Percentiles rank a stretch among this genome's conserved stretches.
These are phyloP conservation scores for Aspergillus sclerotioniger DNA, from an alignment of 495 filamentous ascomycete species.

Conservation along the genomic window DNA sequence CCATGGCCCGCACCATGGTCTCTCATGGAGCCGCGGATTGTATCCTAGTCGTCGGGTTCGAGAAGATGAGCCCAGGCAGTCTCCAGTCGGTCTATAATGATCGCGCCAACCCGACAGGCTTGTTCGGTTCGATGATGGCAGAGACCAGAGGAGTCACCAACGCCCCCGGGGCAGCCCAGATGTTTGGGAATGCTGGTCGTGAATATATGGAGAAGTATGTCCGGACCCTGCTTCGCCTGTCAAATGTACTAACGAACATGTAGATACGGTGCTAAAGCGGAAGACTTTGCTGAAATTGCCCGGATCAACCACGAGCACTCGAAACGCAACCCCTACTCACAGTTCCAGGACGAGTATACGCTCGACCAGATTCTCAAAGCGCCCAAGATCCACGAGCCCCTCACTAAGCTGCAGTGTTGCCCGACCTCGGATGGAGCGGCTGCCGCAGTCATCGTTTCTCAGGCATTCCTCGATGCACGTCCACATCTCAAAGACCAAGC, in stretches of 20 bases:
- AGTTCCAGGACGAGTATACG: constrained; percentile 91
- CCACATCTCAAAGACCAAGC: constrained; percentile 80
- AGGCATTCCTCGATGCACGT: constrained; percentile 81
- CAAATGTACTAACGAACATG: constrained; percentile 18
- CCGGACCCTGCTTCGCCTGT: background rate
- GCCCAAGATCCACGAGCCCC: constrained; percentile 75
- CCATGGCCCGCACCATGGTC: constrained; percentile 80
- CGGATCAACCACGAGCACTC: constrained; percentile 91
- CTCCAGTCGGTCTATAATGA: constrained; percentile 79
- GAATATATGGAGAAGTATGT: constrained; percentile 93
- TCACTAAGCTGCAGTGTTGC: constrained; percentile 78
- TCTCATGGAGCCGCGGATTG: constrained; percentile 77
- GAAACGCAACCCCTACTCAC: constrained; percentile 90
- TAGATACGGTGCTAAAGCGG: constrained; percentile 76
- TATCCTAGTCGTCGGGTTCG: constrained; percentile 88
- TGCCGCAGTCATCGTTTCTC: constrained; percentile 84
- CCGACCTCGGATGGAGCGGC: constrained; percentile 92
- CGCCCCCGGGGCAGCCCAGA: constrained; percentile 81
- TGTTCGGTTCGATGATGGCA: constrained; percentile 73
- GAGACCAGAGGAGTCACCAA: constrained; percentile 76
- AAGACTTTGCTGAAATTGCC: constrained; percentile 95
- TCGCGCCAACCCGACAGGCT: constrained; percentile 70
- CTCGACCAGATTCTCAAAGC: constrained; percentile 78
- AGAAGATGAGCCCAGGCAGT: constrained; percentile 95
- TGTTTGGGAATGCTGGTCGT: constrained; percentile 92